These are phyloP conservation scores for Zymoseptoria ardabiliae DNA, from an alignment of 2,329 filamentous ascomycete species.

Conservation along the genomic window DNA sequence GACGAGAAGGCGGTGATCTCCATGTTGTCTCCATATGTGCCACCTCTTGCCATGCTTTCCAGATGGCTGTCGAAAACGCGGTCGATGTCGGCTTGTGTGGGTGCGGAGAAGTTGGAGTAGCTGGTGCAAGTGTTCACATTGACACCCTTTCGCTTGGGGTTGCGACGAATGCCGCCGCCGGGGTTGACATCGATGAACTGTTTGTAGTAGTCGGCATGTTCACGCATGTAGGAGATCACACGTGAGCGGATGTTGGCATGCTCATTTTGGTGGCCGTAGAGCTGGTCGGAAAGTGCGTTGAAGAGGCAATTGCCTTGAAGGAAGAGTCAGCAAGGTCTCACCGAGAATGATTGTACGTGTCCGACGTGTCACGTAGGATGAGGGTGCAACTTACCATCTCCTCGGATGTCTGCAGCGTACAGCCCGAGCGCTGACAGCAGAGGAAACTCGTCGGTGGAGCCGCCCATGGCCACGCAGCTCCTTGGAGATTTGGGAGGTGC, in stretches of 20 bases:
- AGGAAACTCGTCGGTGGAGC: constrained; percentile 42
- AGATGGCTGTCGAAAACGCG: constrained; percentile 50
- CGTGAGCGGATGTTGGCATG: constrained; percentile 52
- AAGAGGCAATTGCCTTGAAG: constrained; percentile 60
- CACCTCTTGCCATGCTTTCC: constrained; percentile 51
- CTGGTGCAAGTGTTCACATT: constrained; percentile 38
- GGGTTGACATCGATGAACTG: constrained; percentile 52
- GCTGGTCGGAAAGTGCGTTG: constrained; percentile 59
- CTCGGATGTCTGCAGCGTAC: constrained; percentile 52
- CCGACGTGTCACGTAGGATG: background rate
- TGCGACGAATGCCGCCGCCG: constrained; percentile 49
- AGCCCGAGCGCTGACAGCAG: constrained; percentile 50
- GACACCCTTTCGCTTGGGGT: constrained; percentile 51
- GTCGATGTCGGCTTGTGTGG: constrained; percentile 49
- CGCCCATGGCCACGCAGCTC: constrained; percentile 1
- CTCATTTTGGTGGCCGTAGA: constrained; percentile 53
- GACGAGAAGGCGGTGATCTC: constrained; percentile 60
- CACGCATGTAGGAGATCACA: constrained; percentile 56
- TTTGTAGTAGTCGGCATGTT: constrained; percentile 55
- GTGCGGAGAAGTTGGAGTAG: constrained; percentile 38
- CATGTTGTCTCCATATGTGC: constrained; percentile 59
- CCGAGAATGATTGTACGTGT: constrained; percentile 5
- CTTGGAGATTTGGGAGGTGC: background rate
- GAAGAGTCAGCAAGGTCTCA: constrained; percentile 2
- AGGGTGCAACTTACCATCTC: constrained; percentile 50